Base-by-base conservation (phyloP, 768 basidiomycete species). In the Trametes elegans region DNA sequence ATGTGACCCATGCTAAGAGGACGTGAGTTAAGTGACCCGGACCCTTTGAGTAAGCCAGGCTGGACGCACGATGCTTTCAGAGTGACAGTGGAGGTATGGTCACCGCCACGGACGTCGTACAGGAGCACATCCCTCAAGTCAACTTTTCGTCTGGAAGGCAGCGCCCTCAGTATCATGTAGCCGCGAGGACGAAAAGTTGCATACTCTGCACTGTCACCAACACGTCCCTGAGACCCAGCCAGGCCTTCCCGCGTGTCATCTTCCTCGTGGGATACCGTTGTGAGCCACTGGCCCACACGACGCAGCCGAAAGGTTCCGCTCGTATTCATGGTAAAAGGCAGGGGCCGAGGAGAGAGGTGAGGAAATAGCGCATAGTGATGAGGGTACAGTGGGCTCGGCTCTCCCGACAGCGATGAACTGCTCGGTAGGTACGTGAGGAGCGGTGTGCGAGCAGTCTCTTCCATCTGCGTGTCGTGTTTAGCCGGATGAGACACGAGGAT, bases 331-430 rank as follows among this genome's bases (percentile, higher is more conserved):
- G 72, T 78, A 76, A 80, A 82, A 7, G 78, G 76, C 32, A 80
- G 66, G 9, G 77, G 64, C 14, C 74, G 78, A 10, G 79, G 72
- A 1, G 80, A 70, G 6, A 80, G 61, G 63, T 88, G 88, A 0
- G 89, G 89, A 66, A 83, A 91, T 34, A 88, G 59, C n/a, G 85
- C 78, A 65, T 87, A 89, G 16, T 64, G 64, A 27, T 70, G 66
- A 3, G 71, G 68, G 42, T 71, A 71, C n/a, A 68, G 46, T 4
- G 32, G 34, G 8, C 44, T 24, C 23, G 27, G 51, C 42, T 53
- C 41, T 4, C 45, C 42, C 24, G 24, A 61, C 50, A 27, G 43
- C 38, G 13, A 49, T 23, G 47, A 24, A 18, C 34, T 45, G 13
- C 59, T 23, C 19, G 65, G 64, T 11, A 66, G 49, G 39, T 66